phyloP scores from a whole-genome alignment of 2,329 filamentous ascomycete species.

The Curvularia eragrostidis region DNA sequence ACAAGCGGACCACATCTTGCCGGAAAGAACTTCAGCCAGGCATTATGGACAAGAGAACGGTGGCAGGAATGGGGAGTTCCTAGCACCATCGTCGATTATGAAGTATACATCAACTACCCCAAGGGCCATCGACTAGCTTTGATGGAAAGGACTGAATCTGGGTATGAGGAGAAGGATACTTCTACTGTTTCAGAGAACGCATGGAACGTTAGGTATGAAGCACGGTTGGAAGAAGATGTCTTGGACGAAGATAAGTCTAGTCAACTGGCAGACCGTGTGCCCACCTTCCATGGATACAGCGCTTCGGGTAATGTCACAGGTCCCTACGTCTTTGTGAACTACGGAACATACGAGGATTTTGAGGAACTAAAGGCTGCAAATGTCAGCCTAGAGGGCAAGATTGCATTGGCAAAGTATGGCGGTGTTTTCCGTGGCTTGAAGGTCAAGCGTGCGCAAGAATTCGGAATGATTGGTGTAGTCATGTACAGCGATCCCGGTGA shows the following conservation, averaged over 20 bases:
- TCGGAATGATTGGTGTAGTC: slow-evolving; percentile 85
- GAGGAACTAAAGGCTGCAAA: slow-evolving; percentile 80
- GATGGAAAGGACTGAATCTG: slow-evolving; percentile 60
- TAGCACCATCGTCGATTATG: slow-evolving; percentile 57
- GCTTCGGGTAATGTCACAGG: slow-evolving; percentile 91
- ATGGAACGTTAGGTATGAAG: slow-evolving; percentile 76
- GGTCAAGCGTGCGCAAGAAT: slow-evolving; percentile 87
- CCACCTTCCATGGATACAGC: slow-evolving; percentile 94
- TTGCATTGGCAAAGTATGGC: slow-evolving; percentile 86
- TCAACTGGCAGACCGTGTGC: slow-evolving; percentile 73
- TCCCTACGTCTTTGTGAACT: slow-evolving; percentile 87
- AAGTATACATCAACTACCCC: slow-evolving; percentile 61
- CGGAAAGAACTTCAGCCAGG: slow-evolving; percentile 60
- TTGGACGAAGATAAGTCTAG: slow-evolving; percentile 83
- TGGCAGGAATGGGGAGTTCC: slow-evolving; percentile 59
- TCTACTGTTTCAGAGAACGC: slow-evolving; percentile 40
- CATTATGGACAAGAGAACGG: slow-evolving; percentile 58
- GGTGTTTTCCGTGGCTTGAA: slow-evolving; percentile 88
- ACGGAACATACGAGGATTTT: slow-evolving; percentile 85
- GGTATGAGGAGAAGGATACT: slow-evolving; percentile 50
- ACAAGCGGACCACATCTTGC: slow-evolving; percentile 59
- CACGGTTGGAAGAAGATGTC: slow-evolving; percentile 82
- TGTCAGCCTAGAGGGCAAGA: slow-evolving; percentile 79
- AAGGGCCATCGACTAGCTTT: slow-evolving; percentile 56
- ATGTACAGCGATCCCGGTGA: slow-evolving; percentile 90